A percentile compares a stretch with the other conserved stretches of the same genome.
Evolutionary conservation across 2,329 filamentous ascomycete genomes (phyloP).

Genomic region (Paracoccidioides brasiliensis): DNA sequence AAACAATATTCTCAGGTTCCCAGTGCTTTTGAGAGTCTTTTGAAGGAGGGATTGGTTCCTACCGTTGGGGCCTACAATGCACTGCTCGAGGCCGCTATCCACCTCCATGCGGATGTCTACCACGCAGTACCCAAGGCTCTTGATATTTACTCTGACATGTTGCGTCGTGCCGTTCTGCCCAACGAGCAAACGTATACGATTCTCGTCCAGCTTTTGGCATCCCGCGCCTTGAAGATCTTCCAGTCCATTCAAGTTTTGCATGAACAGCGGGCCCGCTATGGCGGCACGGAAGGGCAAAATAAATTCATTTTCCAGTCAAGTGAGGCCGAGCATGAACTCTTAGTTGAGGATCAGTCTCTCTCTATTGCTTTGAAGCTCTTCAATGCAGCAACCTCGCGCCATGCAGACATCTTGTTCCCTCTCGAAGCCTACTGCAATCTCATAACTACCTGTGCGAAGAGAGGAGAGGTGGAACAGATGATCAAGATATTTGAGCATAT

Average conservation of each 20-base stretch:
- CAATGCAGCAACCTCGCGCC: conserved; percentile 54
- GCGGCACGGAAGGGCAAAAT: conserved; percentile 68
- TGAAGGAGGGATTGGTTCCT: conserved; percentile 68
- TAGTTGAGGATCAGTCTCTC: conserved; percentile 76
- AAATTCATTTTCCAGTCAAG: conserved; percentile 82
- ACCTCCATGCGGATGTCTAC: conserved; percentile 63
- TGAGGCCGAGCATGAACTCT: conserved; percentile 73
- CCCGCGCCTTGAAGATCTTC: conserved; percentile 65
- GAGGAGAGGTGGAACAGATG: conserved; percentile 76
- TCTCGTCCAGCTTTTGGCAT: conserved; percentile 68
- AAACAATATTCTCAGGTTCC: conserved; percentile 78
- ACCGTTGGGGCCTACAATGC: conserved; percentile 84
- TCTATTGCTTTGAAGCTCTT: conserved; percentile 78
- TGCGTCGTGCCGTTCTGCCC: conserved; percentile 67
- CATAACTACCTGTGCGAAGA: conserved; percentile 73
- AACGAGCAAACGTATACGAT: conserved; percentile 80
- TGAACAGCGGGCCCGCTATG: conserved; percentile 70
- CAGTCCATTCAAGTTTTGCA: conserved; percentile 61
- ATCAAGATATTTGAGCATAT: conserved; percentile 82
- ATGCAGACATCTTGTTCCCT: conserved; percentile 52
- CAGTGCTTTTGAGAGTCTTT: conserved; percentile 77
- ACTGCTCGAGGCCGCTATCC: conserved; percentile 69
- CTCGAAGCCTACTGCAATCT: conserved; percentile 74
- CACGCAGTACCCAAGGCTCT: conserved; percentile 83
- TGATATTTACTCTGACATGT: conserved; percentile 94